phyloP scores from a whole-genome alignment of 345 rosid species.

The Durio zibethinus region DNA sequence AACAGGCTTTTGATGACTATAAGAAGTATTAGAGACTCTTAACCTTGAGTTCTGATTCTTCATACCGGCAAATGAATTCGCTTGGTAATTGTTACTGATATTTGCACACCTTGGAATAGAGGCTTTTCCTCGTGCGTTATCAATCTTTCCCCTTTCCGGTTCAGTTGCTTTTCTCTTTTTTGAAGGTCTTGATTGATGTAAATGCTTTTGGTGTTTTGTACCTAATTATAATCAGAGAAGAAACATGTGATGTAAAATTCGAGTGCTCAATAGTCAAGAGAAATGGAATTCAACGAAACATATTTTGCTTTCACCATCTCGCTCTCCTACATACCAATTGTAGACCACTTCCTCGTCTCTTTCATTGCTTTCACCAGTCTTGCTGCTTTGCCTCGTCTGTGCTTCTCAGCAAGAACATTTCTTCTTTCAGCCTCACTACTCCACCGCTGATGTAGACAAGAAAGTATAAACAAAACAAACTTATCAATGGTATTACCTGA shows the following conservation, averaged over 20 bases:
- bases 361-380: conserved; percentile 42
- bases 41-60: conserved; percentile 12
- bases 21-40: conserved; percentile 21
- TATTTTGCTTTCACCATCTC: neutral
- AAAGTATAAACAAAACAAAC: conserved; percentile 12
- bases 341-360: conserved; percentile 31
- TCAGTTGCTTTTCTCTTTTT: conserved; percentile 27
- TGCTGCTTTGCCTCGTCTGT: conserved; percentile 55
- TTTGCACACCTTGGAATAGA: conserved; percentile 8
- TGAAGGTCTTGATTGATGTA: conserved; percentile 22
- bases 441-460: conserved; percentile 40
- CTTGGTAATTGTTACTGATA: conserved; percentile 20
- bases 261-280: neutral
- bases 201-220: conserved; percentile 36
- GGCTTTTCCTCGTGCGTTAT: conserved; percentile 15
- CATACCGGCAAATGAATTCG: conserved; percentile 14
- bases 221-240: conserved; percentile 29
- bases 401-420: conserved; percentile 55
- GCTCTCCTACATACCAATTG: conserved; percentile 22
- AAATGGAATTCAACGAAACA: neutral
- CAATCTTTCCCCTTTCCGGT: conserved; percentile 23
- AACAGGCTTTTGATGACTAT: conserved; percentile 22
- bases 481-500: neutral
- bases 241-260: neutral
- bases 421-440: conserved; percentile 45